Percentiles rank a stretch among this genome's conserved stretches.
Evolutionary conservation across 257 asterid genomes (phyloP).

Genomic region (Petrea volubilis): DNA sequence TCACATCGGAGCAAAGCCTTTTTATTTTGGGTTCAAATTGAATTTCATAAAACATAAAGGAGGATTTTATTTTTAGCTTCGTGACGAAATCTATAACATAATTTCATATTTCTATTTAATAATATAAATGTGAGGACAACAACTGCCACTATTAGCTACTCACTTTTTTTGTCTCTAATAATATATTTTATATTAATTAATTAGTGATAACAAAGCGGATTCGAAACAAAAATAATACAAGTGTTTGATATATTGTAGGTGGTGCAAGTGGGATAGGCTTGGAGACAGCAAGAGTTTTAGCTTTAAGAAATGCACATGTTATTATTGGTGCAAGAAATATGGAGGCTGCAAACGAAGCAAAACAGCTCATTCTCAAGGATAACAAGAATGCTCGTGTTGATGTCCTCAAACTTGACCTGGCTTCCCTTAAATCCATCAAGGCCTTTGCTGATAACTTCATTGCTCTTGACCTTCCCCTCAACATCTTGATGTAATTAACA

Average conservation of each 20-base stretch:
- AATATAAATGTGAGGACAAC: too few relatives aligned
- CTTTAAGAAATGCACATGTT: constrained; percentile 66
- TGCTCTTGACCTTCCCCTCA: constrained; percentile 68
- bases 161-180: too few relatives aligned
- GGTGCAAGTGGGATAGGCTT: constrained; percentile 84
- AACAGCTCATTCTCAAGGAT: constrained; percentile 38
- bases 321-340: constrained; percentile 73
- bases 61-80: too few relatives aligned
- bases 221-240: not conserved
- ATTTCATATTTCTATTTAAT: too few relatives aligned
- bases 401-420: constrained; percentile 62
- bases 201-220: too few relatives aligned
- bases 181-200: too few relatives aligned
- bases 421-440: constrained; percentile 63
- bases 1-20: too few relatives aligned
- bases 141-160: too few relatives aligned
- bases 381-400: constrained; percentile 54
- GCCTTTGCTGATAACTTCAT: constrained; percentile 57
- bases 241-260: constrained; percentile 50
- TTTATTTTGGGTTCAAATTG: too few relatives aligned
- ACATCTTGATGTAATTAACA: constrained; percentile 61
- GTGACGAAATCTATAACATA: too few relatives aligned
- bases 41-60: too few relatives aligned
- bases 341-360: constrained; percentile 73
- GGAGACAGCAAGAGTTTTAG: constrained; percentile 77